These are phyloP conservation scores for Macaranga tanarius DNA, from an alignment of 441 rosid genomes.

Conservation along the genomic window DNA sequence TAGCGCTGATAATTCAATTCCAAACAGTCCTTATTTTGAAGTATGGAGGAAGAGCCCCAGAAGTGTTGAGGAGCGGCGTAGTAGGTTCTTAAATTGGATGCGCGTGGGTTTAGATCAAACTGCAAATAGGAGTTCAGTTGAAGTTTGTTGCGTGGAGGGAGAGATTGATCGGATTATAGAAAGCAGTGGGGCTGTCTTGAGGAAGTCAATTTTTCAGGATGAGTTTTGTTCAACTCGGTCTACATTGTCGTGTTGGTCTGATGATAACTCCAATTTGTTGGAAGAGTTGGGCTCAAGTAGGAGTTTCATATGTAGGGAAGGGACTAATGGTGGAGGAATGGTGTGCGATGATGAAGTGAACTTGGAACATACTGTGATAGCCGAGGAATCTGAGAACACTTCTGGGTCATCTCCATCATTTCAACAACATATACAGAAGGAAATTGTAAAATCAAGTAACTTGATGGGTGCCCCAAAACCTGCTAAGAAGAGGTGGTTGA, in stretches of 20 bases:
- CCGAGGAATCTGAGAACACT: conserved; percentile 33
- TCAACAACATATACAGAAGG: conserved; percentile 33
- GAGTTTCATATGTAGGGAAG: conserved; percentile 33
- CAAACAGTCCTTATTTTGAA: conserved; percentile 39
- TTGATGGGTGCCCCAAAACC: conserved; percentile 16
- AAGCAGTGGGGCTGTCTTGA: conserved; percentile 45
- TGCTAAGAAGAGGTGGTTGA: conserved; percentile 62
- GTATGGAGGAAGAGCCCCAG: conserved; percentile 63
- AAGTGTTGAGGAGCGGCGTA: conserved; percentile 62
- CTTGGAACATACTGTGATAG: conserved; percentile 21
- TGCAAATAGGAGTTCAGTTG: conserved; percentile 29
- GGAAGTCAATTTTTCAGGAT: conserved; percentile 36
- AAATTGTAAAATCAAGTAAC: conserved; percentile 33
- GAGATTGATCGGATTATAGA: conserved; percentile 37
- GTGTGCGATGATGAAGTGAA: conserved; percentile 31
- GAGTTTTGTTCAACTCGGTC: conserved; percentile 41
- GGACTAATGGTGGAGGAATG: conserved; percentile 30
- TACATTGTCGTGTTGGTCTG: conserved; percentile 31
- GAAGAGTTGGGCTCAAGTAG: conserved; percentile 26
- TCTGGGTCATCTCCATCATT: conserved; percentile 39
- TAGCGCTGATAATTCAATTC: conserved; percentile 21
- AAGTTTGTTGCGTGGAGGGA: conserved; percentile 25
- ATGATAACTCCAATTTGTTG: conserved; percentile 30
- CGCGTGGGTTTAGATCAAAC: conserved; percentile 33
- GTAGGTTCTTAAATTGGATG: conserved; percentile 71